Percentiles rank a stretch among this genome's conserved stretches.
These are phyloP conservation scores for Botrytis medusae DNA, from an alignment of 2,329 filamentous ascomycete genomes.

Conservation along the genomic window DNA sequence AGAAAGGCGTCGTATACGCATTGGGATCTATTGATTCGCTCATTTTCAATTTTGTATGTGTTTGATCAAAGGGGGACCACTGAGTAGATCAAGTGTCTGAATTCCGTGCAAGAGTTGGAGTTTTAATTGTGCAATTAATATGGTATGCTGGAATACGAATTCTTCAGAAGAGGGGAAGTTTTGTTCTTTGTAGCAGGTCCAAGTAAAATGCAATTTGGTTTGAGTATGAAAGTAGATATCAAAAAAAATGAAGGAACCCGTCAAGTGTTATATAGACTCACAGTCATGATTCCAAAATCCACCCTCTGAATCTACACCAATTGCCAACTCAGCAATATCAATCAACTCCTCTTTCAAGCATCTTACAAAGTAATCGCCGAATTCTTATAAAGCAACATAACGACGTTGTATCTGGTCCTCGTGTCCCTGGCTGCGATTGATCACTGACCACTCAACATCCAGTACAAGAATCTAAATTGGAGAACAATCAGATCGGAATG, in stretches of 20 bases:
- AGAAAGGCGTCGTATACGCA: slow-evolving; percentile 27
- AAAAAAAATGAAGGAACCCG: neutral
- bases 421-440: neutral
- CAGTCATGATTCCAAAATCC: neutral
- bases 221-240: neutral
- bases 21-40: neutral
- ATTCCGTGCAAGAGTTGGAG: neutral
- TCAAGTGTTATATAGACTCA: neutral
- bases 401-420: neutral
- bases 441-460: neutral
- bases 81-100: neutral
- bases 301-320: neutral
- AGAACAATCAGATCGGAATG: neutral
- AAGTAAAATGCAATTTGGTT: neutral
- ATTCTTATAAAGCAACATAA: neutral
- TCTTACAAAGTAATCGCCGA: neutral
- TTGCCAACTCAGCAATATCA: neutral
- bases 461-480: neutral
- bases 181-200: neutral
- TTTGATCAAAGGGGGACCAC: neutral
- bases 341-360: neutral
- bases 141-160: neutral
- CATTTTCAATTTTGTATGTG: neutral
- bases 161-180: neutral
- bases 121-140: neutral